phyloP scores from a whole-genome alignment of 2,329 filamentous ascomycete species.

The Tolypocladium ovalisporum region DNA sequence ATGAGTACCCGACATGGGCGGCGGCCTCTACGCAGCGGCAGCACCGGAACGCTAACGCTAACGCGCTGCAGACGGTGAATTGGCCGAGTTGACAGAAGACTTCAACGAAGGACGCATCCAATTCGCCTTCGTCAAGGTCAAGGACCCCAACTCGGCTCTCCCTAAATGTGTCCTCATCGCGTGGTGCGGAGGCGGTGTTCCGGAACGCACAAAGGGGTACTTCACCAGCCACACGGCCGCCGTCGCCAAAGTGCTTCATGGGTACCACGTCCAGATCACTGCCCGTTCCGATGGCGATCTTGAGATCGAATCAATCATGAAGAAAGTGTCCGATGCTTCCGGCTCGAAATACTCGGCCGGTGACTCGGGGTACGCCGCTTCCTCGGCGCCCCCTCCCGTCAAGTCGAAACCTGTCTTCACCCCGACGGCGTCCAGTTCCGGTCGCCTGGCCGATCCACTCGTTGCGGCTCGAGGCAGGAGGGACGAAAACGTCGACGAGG shows the following conservation, averaged over 20 bases:
- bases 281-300: constrained; percentile 86
- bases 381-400: constrained; percentile 53
- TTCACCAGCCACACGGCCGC: constrained; percentile 90
- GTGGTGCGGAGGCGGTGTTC: constrained; percentile 95
- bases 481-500: constrained; percentile 56
- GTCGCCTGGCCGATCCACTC: constrained; percentile 53
- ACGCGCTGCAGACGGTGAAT: constrained; percentile 64
- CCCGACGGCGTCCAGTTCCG: constrained; percentile 48
- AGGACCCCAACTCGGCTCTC: constrained; percentile 79
- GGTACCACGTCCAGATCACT: constrained; percentile 96
- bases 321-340: constrained; percentile 90
- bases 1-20: constrained; percentile 9
- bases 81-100: constrained; percentile 83
- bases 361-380: constrained; percentile 40
- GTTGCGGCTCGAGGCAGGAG: constrained; percentile 52
- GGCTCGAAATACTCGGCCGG: constrained; percentile 85
- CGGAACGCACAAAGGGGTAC: constrained; percentile 97
- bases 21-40: not conserved
- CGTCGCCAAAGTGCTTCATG: constrained; percentile 85
- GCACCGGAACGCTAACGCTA: constrained; percentile 9
- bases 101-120: constrained; percentile 95
- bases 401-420: constrained; percentile 89
- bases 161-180: constrained; percentile 90
- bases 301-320: constrained; percentile 75
- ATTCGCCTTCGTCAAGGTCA: constrained; percentile 94